Percentiles rank a stretch among this genome's conserved stretches.
Conservation (phyloP, 2,329 filamentous ascomycete genomes). For the Microcyclosporella mali region DNA sequence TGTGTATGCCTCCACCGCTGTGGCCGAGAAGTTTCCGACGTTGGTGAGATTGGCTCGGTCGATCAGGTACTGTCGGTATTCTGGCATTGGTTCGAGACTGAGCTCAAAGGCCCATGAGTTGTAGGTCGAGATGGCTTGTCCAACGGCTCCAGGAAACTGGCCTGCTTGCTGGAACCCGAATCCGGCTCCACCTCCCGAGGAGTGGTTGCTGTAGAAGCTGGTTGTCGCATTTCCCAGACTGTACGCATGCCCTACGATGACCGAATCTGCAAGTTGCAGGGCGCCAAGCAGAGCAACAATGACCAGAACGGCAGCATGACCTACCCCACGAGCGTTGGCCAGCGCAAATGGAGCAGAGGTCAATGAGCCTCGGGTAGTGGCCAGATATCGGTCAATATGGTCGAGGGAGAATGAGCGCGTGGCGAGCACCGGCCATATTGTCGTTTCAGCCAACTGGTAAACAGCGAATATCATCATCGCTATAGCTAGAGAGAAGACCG, state of each 20-base stretch:
- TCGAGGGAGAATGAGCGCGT: not conserved
- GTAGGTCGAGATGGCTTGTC: not conserved
- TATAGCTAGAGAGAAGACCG: not conserved
- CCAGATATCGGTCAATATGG: slow-evolving; percentile 1
- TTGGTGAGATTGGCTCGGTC: not conserved
- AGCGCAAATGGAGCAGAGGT: not conserved
- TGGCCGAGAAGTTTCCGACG: slow-evolving; percentile 1
- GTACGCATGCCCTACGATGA: slow-evolving; percentile 1
- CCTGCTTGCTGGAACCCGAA: not conserved
- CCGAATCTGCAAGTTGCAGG: not conserved
- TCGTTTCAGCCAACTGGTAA: slow-evolving; percentile 3
- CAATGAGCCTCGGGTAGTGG: slow-evolving; percentile 1
- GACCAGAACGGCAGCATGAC: not conserved
- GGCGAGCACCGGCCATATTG: not conserved
- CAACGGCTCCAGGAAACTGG: not conserved
- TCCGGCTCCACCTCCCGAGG: not conserved
- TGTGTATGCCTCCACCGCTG: not conserved
- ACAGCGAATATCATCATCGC: slow-evolving; percentile 1
- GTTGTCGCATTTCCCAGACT: not conserved
- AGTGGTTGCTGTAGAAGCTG: not conserved
- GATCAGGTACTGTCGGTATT: not conserved
- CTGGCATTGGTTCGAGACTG: not conserved
- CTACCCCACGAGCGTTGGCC: not conserved
- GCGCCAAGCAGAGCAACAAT: not conserved
- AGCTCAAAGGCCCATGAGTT: not conserved